Conservation (phyloP, 176 grass and related monocot species). For the Coix lacrymajobi region DNA sequence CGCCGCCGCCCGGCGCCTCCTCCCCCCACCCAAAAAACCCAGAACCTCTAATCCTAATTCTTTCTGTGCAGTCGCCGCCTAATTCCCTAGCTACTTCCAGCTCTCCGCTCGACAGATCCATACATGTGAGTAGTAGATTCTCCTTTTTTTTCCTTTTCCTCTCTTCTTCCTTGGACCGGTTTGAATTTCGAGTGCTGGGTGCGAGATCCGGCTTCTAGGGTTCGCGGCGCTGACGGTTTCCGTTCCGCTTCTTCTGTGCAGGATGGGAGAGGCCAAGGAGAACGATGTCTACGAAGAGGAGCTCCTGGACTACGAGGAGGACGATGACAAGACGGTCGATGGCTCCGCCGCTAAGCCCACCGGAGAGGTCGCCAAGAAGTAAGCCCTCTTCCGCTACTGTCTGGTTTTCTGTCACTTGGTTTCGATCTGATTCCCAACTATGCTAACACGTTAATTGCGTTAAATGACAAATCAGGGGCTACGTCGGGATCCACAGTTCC, state of each 20-base stretch:
- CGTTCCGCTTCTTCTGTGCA: not conserved
- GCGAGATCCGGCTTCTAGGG: not conserved
- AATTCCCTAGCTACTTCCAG: not conserved
- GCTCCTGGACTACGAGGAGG: conserved; percentile 98
- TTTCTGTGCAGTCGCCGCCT: conserved; percentile 33
- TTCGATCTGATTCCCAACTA: not conserved
- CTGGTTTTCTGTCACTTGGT: not conserved
- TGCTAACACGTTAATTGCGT: not conserved
- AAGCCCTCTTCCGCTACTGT: not conserved
- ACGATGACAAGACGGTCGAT: conserved; percentile 82
- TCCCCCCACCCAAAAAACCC: not conserved
- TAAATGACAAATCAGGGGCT: conserved; percentile 48
- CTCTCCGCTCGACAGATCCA: not conserved
- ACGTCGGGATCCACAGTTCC: conserved; percentile 99
- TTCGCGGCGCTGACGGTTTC: not conserved
- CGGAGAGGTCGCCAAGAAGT: conserved; percentile 79
- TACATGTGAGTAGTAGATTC: conserved; percentile 23
- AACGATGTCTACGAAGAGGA: conserved; percentile 97
- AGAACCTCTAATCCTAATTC: conserved; percentile 9
- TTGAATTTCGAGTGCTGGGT: not conserved
- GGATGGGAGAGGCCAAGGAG: conserved; percentile 93
- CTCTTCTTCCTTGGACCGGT: not conserved
- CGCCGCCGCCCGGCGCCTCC: not conserved
- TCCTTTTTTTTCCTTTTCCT: not conserved
- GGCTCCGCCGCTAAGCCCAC: conserved; percentile 62